A percentile compares a stretch with the other conserved stretches of the same genome.
phyloP scores from a whole-genome alignment of 441 rosid genomes.

The Bruguiera hainesii region DNA sequence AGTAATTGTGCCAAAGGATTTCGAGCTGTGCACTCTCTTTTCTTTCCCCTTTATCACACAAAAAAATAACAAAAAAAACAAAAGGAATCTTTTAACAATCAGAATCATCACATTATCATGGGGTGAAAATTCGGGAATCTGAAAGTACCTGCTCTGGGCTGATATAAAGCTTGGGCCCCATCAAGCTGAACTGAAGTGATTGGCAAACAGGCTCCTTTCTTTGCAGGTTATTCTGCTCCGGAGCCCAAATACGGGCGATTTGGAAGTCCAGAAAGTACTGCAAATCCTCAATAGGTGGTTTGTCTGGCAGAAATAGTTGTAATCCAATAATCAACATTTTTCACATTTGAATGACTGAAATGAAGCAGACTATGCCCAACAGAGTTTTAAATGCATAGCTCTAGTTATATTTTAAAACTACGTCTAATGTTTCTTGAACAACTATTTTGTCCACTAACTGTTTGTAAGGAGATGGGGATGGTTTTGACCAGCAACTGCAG shows the following conservation, averaged over 20 bases:
- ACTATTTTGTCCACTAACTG: no score
- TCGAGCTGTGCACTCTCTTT: no score
- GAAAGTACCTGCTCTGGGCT: slow-evolving; percentile 63
- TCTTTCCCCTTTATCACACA: no score
- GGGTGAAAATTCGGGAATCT: neutral
- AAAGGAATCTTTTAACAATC: neutral
- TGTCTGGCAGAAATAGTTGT: slow-evolving; percentile 35
- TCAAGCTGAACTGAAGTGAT: slow-evolving; percentile 70
- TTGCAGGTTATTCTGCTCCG: slow-evolving; percentile 50
- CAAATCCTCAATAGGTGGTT: slow-evolving; percentile 67
- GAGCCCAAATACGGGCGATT: slow-evolving; percentile 65
- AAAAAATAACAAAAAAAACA: neutral
- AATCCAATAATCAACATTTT: no score
- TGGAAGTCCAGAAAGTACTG: slow-evolving; percentile 66
- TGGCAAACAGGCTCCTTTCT: slow-evolving; percentile 77
- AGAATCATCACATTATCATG: neutral
- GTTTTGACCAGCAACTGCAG: no score
- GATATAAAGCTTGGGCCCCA: slow-evolving; percentile 73
- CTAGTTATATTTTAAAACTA: no score
- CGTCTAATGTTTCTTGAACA: no score
- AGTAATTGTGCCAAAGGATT: no score
- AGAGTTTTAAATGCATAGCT: no score
- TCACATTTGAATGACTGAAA: neutral
- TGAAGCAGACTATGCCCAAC: neutral
- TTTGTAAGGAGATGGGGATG: neutral